phyloP scores from a whole-genome alignment of 2,329 filamentous ascomycete species.

The Colletotrichum sp. region DNA sequence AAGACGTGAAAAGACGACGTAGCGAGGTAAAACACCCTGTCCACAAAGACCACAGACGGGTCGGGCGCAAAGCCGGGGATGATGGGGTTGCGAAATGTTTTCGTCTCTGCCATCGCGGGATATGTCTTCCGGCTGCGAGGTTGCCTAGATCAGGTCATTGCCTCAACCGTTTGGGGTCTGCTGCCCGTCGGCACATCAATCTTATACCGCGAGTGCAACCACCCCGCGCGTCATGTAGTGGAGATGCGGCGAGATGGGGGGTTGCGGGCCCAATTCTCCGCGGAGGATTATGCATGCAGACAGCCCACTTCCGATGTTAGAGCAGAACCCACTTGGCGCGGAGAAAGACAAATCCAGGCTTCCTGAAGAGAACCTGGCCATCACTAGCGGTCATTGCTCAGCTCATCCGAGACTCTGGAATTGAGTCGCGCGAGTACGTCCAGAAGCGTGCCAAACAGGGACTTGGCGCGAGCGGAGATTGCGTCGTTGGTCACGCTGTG shows the following conservation, averaged over 20 bases:
- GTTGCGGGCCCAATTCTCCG: not conserved
- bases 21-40: constrained; percentile 40
- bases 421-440: constrained; percentile 45
- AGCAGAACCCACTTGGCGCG: not conserved
- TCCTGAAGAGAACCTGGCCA: fast-evolving
- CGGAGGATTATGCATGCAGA: not conserved
- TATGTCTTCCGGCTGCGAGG: not conserved
- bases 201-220: not conserved
- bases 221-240: not conserved
- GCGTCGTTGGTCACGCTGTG: constrained; percentile 41
- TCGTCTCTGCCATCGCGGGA: not conserved
- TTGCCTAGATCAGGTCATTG: not conserved
- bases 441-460: constrained; percentile 43
- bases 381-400: constrained; percentile 24
- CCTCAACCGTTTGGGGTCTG: too few species aligned
- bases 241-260: not conserved
- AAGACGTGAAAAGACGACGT: constrained; percentile 67
- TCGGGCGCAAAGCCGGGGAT: constrained; percentile 37
- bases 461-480: constrained; percentile 39
- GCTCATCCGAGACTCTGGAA: constrained; percentile 46
- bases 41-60: constrained; percentile 31
- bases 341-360: not conserved
- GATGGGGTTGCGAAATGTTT: constrained; percentile 27
- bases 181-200: not conserved
- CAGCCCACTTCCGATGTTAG: not conserved